These are phyloP conservation scores for Hypoxylon subgilvum DNA, from an alignment of 495 filamentous ascomycete species.

Conservation along the genomic window DNA sequence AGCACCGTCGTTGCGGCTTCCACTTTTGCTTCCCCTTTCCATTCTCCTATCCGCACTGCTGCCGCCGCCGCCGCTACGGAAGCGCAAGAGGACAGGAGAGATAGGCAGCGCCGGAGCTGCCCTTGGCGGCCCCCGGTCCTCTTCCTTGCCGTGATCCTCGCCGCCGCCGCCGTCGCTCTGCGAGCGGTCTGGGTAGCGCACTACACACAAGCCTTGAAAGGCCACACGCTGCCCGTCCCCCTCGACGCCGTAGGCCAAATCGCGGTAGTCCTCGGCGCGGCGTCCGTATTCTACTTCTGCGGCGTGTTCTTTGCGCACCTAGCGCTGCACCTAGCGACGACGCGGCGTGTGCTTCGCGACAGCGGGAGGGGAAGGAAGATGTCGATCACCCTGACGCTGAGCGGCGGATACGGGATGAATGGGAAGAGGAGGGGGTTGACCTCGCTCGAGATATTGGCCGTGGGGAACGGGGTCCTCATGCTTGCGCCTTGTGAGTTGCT, in stretches of 20 bases:
- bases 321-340: slow-evolving; percentile 19
- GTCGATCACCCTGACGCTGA: slow-evolving; percentile 12
- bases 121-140: slow-evolving; percentile 18
- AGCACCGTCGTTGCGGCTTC: too few species aligned
- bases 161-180: slow-evolving; percentile 3
- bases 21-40: neutral
- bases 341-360: slow-evolving; percentile 18
- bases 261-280: slow-evolving; percentile 10
- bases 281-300: slow-evolving; percentile 32
- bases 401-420: neutral
- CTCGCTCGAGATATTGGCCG: slow-evolving; percentile 29
- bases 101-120: neutral
- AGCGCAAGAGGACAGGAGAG: neutral
- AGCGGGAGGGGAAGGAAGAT: neutral
- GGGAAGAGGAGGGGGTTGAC: slow-evolving; percentile 10
- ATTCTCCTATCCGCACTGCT: neutral
- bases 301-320: slow-evolving; percentile 32
- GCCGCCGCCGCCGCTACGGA: neutral
- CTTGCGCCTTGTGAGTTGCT: slow-evolving; percentile 28
- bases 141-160: slow-evolving; percentile 7
- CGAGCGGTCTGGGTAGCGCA: slow-evolving; percentile 18
- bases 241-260: slow-evolving; percentile 16
- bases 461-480: slow-evolving; percentile 30
- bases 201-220: slow-evolving; percentile 9
- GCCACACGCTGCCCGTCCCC: slow-evolving; percentile 20